Percentiles rank a stretch among this genome's conserved stretches.
Evolutionary conservation across 495 filamentous ascomycete species (phyloP).

Genomic region (Haplographium delicatum): DNA sequence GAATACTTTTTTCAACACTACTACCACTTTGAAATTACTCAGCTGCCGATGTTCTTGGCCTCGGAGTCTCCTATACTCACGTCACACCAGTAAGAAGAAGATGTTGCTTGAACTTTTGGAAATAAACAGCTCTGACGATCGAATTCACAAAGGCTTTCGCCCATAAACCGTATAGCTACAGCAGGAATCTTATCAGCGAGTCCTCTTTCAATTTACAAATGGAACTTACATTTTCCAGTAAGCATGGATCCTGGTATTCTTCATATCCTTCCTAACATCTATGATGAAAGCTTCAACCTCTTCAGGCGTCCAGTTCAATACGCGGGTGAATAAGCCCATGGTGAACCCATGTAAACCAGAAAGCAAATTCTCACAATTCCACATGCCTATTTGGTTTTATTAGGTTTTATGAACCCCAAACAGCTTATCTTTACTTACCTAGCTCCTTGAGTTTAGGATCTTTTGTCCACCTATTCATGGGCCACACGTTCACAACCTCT

Average conservation of each 20-base stretch:
- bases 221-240: not conserved
- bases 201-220: not conserved
- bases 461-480: not conserved
- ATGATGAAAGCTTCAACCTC: not conserved
- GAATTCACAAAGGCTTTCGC: not conserved
- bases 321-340: not conserved
- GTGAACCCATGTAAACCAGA: not conserved
- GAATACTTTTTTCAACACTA: too few species aligned
- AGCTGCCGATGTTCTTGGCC: too few species aligned
- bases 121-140: too few species aligned
- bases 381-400: not conserved
- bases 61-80: too few species aligned
- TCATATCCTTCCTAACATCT: not conserved
- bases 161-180: conserved; percentile 3
- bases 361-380: not conserved
- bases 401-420: too few species aligned
- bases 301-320: not conserved
- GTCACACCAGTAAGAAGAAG: too few species aligned
- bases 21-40: too few species aligned
- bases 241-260: not conserved
- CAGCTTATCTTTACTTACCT: not conserved
- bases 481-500: not conserved
- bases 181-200: not conserved
- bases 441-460: not conserved
- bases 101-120: too few species aligned